phyloP scores from a whole-genome alignment of 2,329 filamentous ascomycete genomes.

The Mariannaea sp. region DNA sequence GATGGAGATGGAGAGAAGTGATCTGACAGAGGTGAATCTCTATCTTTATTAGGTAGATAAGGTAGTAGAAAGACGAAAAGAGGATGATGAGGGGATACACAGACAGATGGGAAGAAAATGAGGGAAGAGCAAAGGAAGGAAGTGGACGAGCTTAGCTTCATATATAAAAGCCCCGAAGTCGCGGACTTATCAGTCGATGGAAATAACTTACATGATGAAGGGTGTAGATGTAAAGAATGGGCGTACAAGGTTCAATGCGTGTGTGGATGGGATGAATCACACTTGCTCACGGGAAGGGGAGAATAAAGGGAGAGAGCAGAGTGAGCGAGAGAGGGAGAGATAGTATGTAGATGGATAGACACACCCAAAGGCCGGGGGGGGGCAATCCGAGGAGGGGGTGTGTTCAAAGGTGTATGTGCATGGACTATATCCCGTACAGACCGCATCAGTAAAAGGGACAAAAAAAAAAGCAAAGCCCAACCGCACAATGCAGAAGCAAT shows the following conservation, averaged over 20 bases:
- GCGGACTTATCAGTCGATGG: slow-evolving; percentile 1
- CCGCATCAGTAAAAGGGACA: no score
- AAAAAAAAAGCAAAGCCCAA: no score
- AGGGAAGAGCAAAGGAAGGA: slow-evolving; percentile 7
- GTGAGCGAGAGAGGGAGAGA: no score
- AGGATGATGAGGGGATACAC: slow-evolving; percentile 12
- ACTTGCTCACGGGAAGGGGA: neutral
- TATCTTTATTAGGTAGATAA: neutral
- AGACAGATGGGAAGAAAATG: slow-evolving; percentile 11
- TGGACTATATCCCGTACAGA: no score
- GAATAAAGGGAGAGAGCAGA: neutral
- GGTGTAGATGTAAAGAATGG: neutral
- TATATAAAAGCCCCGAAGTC: slow-evolving; percentile 23
- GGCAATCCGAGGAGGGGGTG: no score
- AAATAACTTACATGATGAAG: slow-evolving; percentile 1
- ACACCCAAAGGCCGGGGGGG: no score
- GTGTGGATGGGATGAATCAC: neutral
- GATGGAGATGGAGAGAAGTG: neutral
- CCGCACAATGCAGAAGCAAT: no score
- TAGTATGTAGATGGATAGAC: no score
- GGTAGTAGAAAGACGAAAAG: slow-evolving; percentile 2
- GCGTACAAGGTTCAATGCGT: neutral
- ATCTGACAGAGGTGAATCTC: neutral
- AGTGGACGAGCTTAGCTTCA: slow-evolving; percentile 22
- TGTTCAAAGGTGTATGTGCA: no score